Evolutionary conservation across 1,284 basidiomycete genomes (phyloP), one percentile per base, ranked within the genome.

Genomic region (Cryptococcus floricola): DNA sequence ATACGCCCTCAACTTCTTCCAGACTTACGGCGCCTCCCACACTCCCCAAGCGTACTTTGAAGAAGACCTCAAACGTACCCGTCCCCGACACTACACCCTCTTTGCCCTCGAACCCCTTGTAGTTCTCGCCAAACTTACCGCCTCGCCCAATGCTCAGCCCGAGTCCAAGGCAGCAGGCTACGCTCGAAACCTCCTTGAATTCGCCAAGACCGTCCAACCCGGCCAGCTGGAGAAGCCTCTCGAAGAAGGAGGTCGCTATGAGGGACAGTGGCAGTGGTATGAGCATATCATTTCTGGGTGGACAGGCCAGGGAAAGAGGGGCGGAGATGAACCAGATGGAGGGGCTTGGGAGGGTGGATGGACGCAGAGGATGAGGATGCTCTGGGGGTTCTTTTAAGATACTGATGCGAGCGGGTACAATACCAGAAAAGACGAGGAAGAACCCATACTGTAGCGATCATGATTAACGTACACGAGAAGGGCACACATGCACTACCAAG

Each of bases 91-190:
- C 50, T 68, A 68, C 52, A 56, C 59, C 18, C 56, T 70, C 27
- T 71, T 71, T 60, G 52, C 60, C 19, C 59, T 73, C 23, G 69
- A 73, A 50, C 57, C 69, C 12, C 47, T 64, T 1, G 67, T 69
- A 61, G 46, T 71, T 43, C 48, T 72, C 28, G 64, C 63, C 2
- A 50, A 54, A 13, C 39, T 50, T 28, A 58, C 61, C 12, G 39
- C 50, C 12, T 43, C 52, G 13, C 16, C 16, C 8, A 14, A 34
- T n/a, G n/a, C 43, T 19, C 18, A 53, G 2, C 52, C 58, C 0
- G 45, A 58, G 10, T 14, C 25, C 4, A 13, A 52, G 8, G 42
- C 61, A 16, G 23, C 56, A 8, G 31, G 10, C 4, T 67, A 61
- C 50, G 58, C 70, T 2, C 28, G 27, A 0, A 41, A n/a, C 2